Conservation (phyloP, 305 asterid species). For the Fraxinus greggii region DNA sequence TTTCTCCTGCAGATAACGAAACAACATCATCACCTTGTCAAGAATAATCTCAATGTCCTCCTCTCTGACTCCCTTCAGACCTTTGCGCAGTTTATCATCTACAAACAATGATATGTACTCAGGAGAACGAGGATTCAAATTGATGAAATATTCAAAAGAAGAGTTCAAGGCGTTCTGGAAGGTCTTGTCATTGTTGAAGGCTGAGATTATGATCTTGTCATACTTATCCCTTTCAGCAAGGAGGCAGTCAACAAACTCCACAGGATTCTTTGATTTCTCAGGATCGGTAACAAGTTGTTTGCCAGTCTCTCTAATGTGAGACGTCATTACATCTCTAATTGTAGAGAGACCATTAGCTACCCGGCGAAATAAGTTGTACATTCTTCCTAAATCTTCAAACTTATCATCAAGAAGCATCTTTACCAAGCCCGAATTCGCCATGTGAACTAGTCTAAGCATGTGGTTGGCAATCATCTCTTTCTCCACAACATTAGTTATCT, state of each 20-base stretch:
- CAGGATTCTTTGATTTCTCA: constrained; percentile 48
- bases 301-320: constrained; percentile 48
- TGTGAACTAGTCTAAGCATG: constrained; percentile 54
- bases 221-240: constrained; percentile 44
- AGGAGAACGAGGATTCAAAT: constrained; percentile 49
- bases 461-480: constrained; percentile 60
- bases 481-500: constrained; percentile 51
- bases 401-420: constrained; percentile 49
- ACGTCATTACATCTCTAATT: constrained; percentile 47
- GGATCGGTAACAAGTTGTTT: constrained; percentile 53
- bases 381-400: constrained; percentile 44
- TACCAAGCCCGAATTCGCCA: constrained; percentile 55
- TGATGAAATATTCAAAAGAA: constrained; percentile 51
- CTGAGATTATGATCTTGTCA: constrained; percentile 42
- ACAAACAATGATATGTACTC: constrained; percentile 53
- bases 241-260: constrained; percentile 47
- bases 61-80: constrained; percentile 52
- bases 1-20: constrained; percentile 60
- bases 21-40: constrained; percentile 57
- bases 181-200: constrained; percentile 50
- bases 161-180: constrained; percentile 56
- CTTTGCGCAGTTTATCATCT: constrained; percentile 51
- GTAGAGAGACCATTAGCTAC: constrained; percentile 40
- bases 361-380: constrained; percentile 47
- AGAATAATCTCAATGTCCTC: constrained; percentile 49